A percentile compares a stretch with the other conserved stretches of the same genome.
Conservation (phyloP, 1,284 basidiomycete genomes). For the Melampsora larici-populina region DNA sequence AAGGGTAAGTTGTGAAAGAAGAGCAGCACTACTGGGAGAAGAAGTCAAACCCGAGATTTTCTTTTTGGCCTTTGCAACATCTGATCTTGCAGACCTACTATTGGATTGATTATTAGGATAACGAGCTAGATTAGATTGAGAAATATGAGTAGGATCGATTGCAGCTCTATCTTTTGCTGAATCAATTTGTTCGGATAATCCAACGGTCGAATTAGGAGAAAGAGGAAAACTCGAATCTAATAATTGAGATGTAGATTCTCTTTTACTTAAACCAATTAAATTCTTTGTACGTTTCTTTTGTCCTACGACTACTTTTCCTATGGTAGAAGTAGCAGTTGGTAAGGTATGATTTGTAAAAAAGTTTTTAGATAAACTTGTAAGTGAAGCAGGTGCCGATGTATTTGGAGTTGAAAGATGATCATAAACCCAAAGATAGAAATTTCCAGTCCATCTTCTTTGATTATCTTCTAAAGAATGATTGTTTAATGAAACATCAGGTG, state of each 20-base stretch:
- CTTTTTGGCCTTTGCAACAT: background rate
- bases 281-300: conserved; percentile 7
- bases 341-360: background rate
- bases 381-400: background rate
- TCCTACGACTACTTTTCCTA: background rate
- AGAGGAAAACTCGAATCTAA: background rate
- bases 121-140: background rate
- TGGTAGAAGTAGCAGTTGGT: background rate
- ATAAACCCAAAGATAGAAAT: conserved; percentile 14
- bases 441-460: conserved; percentile 4
- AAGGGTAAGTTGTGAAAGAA: conserved; percentile 37
- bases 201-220: background rate
- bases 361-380: background rate
- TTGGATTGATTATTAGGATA: conserved; percentile 6
- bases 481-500: background rate
- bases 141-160: conserved; percentile 12
- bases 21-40: conserved; percentile 45
- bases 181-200: conserved; percentile 22
- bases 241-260: conserved; percentile 13
- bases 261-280: conserved; percentile 15
- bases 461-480: background rate
- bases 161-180: conserved; percentile 2
- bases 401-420: background rate
- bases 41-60: background rate
- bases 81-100: background rate